These are phyloP conservation scores for Botrytis hyacinthi DNA, from an alignment of 2,329 filamentous ascomycete species.

Conservation along the genomic window DNA sequence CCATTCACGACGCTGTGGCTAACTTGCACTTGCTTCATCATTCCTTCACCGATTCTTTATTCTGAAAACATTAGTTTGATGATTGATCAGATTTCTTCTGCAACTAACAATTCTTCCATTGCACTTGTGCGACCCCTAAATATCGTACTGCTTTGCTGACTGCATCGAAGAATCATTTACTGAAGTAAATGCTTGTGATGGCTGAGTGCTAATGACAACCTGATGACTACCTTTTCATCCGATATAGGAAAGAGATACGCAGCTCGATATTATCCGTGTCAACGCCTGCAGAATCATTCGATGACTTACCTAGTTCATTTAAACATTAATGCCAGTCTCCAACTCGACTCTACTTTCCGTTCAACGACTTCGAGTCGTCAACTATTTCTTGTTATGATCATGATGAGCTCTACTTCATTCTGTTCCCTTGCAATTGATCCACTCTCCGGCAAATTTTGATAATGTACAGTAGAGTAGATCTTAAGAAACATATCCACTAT, in stretches of 20 bases:
- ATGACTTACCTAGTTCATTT: conserved; percentile 4
- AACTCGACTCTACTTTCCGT: background rate
- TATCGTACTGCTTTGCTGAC: conserved; percentile 18
- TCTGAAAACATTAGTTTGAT: background rate
- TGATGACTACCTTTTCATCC: conserved; percentile 14
- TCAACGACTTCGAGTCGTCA: background rate
- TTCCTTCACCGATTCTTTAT: background rate
- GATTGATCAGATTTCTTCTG: conserved; percentile 16
- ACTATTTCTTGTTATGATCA: background rate
- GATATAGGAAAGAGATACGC: conserved; percentile 6
- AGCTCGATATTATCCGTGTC: conserved; percentile 9
- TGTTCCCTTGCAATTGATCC: conserved; percentile 6
- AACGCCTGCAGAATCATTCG: conserved; percentile 11
- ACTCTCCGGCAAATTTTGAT: conserved; percentile 8
- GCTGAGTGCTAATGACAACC: conserved; percentile 6
- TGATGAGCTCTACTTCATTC: background rate
- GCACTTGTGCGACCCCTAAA: background rate
- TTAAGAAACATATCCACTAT: conserved; percentile 7
- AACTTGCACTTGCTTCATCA: background rate
- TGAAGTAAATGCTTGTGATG: background rate
- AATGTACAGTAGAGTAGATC: conserved; percentile 5
- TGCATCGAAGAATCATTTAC: conserved; percentile 11
- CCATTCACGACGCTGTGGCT: background rate
- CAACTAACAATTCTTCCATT: conserved; percentile 11
- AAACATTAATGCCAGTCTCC: background rate